A percentile compares a stretch with the other conserved stretches of the same genome.
Evolutionary conservation across 768 basidiomycete genomes (phyloP).

Genomic region (Hypholoma fasciculare): DNA sequence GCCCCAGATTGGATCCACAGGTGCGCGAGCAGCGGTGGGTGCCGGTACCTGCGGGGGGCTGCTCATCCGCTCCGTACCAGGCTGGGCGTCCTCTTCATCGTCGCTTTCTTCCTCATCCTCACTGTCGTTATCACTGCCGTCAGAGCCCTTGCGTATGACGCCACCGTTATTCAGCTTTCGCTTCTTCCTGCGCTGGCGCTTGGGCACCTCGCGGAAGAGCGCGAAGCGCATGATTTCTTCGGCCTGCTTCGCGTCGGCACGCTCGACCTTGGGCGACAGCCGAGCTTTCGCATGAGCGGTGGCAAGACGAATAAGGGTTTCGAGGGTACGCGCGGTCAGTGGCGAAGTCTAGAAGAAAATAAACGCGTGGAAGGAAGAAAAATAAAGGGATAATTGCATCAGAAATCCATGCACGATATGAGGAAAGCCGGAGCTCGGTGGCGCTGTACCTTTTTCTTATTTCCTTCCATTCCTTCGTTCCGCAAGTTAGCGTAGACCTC

Average conservation of each 20-base stretch:
- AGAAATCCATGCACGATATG: not conserved
- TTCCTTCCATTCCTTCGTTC: conserved; percentile 90
- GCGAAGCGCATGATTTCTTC: conserved; percentile 97
- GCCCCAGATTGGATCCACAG: conserved; percentile 63
- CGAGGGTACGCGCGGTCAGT: conserved; percentile 95
- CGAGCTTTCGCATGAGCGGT: conserved; percentile 98
- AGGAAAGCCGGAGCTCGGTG: conserved; percentile 6
- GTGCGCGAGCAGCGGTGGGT: conserved; percentile 25
- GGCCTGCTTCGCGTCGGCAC: conserved; percentile 83
- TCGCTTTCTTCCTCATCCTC: conserved; percentile 37
- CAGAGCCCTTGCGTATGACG: conserved; percentile 45
- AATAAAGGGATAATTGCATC: not conserved
- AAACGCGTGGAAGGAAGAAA: not conserved
- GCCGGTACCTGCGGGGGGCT: conserved; percentile 36
- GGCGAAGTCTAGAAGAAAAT: conserved; percentile 77
- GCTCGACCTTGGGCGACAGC: conserved; percentile 81
- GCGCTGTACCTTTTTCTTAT: conserved; percentile 73
- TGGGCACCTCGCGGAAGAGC: conserved; percentile 95
- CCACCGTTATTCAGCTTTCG: conserved; percentile 79
- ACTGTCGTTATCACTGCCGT: conserved; percentile 48
- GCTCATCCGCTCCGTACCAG: conserved; percentile 47
- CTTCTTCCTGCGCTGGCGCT: conserved; percentile 79
- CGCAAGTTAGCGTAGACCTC: conserved; percentile 88
- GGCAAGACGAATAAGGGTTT: conserved; percentile 96
- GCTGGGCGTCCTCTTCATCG: conserved; percentile 32